These are phyloP conservation scores for Conoideocrella luteorostrata DNA, from an alignment of 2,329 filamentous ascomycete genomes.

Conservation along the genomic window DNA sequence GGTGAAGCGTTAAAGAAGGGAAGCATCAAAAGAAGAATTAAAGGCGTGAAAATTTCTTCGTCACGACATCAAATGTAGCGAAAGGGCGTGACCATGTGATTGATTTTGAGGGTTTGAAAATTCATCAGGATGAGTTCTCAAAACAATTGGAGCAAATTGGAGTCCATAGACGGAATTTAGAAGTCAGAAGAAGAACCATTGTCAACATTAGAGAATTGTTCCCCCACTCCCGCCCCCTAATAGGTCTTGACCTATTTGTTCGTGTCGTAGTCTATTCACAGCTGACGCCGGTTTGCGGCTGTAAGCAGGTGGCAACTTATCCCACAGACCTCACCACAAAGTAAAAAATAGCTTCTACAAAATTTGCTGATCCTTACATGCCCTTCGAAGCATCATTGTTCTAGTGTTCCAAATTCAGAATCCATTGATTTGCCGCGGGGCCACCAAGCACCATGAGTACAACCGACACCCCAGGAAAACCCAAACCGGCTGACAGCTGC, in stretches of 20 bases:
- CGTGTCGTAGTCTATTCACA: no score
- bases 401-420: neutral
- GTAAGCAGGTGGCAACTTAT: neutral
- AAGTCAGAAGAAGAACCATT: slow-evolving; percentile 5
- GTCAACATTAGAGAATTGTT: slow-evolving; percentile 5
- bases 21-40: neutral
- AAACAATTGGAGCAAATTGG: neutral
- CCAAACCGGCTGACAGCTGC: slow-evolving; percentile 18
- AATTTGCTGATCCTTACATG: no score
- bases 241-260: no score
- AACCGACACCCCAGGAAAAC: slow-evolving; percentile 11
- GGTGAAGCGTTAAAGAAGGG: neutral
- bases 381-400: no score
- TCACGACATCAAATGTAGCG: slow-evolving; percentile 5
- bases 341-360: neutral
- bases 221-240: no score
- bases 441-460: slow-evolving; percentile 9
- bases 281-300: no score
- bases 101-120: neutral
- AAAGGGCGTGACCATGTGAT: neutral
- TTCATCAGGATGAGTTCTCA: neutral
- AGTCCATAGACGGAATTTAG: slow-evolving; percentile 11
- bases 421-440: neutral
- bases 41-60: neutral
- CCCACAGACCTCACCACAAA: neutral